phyloP scores from a whole-genome alignment of 305 asterid species.

The Stenogyne calaminthoides region DNA sequence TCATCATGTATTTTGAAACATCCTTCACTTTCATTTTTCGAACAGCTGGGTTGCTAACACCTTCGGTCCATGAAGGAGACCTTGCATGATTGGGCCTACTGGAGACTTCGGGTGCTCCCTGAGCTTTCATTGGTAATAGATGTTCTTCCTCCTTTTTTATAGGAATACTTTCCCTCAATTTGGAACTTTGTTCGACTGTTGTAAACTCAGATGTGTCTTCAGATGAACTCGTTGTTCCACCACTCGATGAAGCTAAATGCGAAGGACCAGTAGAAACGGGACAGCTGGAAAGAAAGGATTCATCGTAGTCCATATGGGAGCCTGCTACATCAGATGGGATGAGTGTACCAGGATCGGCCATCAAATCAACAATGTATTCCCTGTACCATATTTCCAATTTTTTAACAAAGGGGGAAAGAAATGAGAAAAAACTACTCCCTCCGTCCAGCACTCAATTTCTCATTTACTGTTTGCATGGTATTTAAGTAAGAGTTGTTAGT shows the following conservation, averaged over 20 bases:
- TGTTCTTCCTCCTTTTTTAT: constrained; percentile 33
- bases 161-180: constrained; percentile 37
- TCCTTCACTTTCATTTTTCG: constrained; percentile 84
- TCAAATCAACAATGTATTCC: constrained; percentile 93
- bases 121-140: constrained; percentile 38
- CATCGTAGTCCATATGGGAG: constrained; percentile 44
- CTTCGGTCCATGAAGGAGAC: constrained; percentile 99
- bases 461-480: no score
- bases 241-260: constrained; percentile 47
- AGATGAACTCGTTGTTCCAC: constrained; percentile 40
- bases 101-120: constrained; percentile 42
- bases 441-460: no score
- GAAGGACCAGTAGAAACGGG: constrained; percentile 38
- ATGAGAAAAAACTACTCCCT: constrained; percentile 18
- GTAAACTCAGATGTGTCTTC: constrained; percentile 41
- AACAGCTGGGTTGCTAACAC: constrained; percentile 88
- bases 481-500: no score
- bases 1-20: constrained; percentile 92
- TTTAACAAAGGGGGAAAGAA: constrained; percentile 4
- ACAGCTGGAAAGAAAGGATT: constrained; percentile 36
- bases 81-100: constrained; percentile 67
- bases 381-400: constrained; percentile 49
- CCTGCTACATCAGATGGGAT: constrained; percentile 86
- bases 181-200: constrained; percentile 38
- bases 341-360: constrained; percentile 97